phyloP scores from a whole-genome alignment of 2,329 filamentous ascomycete genomes.

The Blastomyces emzantsi region DNA sequence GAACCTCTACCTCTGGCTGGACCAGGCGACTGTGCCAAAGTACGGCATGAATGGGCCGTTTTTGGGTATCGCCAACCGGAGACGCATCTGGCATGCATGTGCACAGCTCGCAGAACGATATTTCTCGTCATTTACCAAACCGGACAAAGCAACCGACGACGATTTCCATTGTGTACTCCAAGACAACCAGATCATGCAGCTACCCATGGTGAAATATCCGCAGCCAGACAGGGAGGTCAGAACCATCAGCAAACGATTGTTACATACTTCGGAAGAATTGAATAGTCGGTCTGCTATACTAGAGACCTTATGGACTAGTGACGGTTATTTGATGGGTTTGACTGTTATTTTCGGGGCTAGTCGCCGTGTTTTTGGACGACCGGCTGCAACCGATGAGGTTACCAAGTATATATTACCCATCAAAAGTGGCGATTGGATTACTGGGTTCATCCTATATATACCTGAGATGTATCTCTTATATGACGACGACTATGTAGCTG shows the following conservation, averaged over 20 bases:
- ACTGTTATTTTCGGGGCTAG: background rate
- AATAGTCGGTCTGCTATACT: background rate
- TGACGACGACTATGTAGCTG: background rate
- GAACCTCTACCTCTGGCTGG: conserved; percentile 18
- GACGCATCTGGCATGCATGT: conserved; percentile 23
- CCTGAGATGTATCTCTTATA: conserved; percentile 1
- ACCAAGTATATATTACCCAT: background rate
- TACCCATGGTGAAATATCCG: conserved; percentile 8
- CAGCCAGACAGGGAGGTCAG: background rate
- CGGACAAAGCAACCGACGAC: background rate
- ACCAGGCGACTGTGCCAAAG: conserved; percentile 16
- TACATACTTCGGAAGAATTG: conserved; percentile 4
- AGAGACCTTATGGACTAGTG: conserved; percentile 1
- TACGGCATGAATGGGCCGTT: conserved; percentile 20
- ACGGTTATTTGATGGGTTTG: conserved; percentile 3
- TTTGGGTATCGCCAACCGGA: conserved; percentile 26
- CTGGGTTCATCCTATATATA: conserved; percentile 2
- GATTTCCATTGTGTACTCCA: background rate
- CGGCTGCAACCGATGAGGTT: background rate
- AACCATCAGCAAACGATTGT: background rate
- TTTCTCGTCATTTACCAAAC: background rate
- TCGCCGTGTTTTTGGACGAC: conserved; percentile 3
- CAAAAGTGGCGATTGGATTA: conserved; percentile 1
- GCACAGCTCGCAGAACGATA: conserved; percentile 11
- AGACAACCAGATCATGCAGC: background rate